These are phyloP conservation scores for Fusarium anguioides DNA, from an alignment of 2,329 filamentous ascomycete species.

Conservation along the genomic window DNA sequence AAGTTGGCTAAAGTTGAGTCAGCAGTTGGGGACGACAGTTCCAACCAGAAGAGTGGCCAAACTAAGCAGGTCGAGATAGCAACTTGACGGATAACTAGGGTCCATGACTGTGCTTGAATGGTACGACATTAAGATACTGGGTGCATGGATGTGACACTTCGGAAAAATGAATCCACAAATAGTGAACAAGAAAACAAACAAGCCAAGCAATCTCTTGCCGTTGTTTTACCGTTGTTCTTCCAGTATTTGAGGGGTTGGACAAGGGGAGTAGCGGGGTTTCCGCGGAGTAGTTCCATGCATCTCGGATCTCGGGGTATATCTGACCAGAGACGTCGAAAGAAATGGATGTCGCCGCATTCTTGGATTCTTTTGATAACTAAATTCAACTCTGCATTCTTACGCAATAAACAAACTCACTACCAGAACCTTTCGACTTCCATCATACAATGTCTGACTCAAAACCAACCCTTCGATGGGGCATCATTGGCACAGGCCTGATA, in stretches of 20 bases:
- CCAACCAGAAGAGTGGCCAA: neutral
- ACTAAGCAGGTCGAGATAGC: neutral
- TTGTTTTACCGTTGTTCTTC: neutral
- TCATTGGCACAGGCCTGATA: slow-evolving; percentile 57
- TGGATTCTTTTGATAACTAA: neutral
- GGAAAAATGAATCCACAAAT: too few species aligned
- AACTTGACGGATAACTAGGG: neutral
- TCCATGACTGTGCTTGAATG: too few species aligned
- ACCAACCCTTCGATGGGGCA: slow-evolving; percentile 51
- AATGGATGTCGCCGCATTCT: too few species aligned
- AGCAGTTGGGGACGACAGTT: neutral
- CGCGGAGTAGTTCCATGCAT: neutral
- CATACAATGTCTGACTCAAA: slow-evolving; percentile 19
- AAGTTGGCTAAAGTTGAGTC: neutral
- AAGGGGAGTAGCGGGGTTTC: neutral
- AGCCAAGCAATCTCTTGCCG: too few species aligned
- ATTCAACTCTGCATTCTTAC: too few species aligned
- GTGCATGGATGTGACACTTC: neutral
- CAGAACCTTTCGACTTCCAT: fast-evolving
- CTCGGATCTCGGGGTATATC: neutral
- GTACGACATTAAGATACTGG: too few species aligned
- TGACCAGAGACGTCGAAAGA: neutral
- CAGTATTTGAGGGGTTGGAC: neutral
- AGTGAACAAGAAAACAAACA: too few species aligned
- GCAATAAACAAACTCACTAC: too few species aligned